Percentiles rank a stretch among this genome's conserved stretches.
Conservation (phyloP, 1,284 basidiomycete species). For the Mycena sp. region DNA sequence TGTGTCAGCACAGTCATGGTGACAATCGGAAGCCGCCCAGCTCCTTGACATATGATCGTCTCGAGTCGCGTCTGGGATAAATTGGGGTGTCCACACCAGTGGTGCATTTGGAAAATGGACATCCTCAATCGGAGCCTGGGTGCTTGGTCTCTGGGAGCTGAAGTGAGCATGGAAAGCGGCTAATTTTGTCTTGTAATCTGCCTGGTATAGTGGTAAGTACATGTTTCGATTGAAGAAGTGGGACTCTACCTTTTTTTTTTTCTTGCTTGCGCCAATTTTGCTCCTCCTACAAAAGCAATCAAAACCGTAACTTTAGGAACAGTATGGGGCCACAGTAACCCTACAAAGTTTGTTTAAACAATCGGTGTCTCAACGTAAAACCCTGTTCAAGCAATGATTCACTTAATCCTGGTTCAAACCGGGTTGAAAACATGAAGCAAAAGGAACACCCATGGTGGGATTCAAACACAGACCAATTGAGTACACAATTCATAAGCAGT, state of each 20-base stretch:
- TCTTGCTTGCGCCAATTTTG: not conserved
- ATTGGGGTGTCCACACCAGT: not conserved
- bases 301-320: not conserved
- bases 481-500: too few species aligned
- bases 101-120: not conserved
- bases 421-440: too few species aligned
- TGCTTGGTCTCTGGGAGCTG: not conserved
- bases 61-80: not conserved
- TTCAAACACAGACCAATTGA: too few species aligned
- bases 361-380: too few species aligned
- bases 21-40: not conserved
- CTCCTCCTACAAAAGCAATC: not conserved
- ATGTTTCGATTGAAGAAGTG: not conserved
- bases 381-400: too few species aligned
- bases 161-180: not conserved
- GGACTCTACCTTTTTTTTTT: not conserved
- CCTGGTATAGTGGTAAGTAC: not conserved
- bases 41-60: not conserved
- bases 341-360: too few species aligned
- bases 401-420: too few species aligned
- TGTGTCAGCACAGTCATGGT: not conserved
- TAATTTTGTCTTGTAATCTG: not conserved
- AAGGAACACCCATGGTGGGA: too few species aligned
- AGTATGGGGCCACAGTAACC: not conserved
- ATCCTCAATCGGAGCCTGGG: not conserved